These are phyloP conservation scores for Scutellaria minor DNA, from an alignment of 257 asterid species.

Conservation along the genomic window DNA sequence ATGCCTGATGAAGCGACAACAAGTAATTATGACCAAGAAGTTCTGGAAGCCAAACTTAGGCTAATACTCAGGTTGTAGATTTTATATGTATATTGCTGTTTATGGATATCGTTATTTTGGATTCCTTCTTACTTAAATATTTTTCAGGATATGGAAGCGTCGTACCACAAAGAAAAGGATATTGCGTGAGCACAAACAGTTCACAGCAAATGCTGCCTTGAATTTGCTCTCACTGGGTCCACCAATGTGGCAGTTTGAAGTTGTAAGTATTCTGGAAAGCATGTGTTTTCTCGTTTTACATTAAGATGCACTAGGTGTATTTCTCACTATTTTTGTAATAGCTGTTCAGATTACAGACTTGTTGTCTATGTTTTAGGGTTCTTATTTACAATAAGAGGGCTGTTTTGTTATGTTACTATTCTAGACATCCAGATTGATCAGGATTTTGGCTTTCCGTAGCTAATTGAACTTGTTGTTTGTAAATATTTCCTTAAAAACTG, in stretches of 20 bases:
- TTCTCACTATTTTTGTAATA: constrained; percentile 22
- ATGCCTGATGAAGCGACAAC: constrained; percentile 49
- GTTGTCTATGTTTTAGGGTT: not conserved
- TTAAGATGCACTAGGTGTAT: not conserved
- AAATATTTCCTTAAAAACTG: not conserved
- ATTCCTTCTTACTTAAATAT: constrained; percentile 32
- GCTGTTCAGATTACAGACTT: constrained; percentile 20
- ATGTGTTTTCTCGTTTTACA: constrained; percentile 6
- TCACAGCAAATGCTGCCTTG: constrained; percentile 77
- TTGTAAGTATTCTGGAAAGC: constrained; percentile 52
- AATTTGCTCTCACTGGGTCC: constrained; percentile 74
- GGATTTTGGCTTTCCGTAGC: constrained; percentile 22
- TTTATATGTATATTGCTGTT: constrained; percentile 22
- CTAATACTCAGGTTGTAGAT: constrained; percentile 72
- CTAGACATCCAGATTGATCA: constrained; percentile 23
- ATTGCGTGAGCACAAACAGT: constrained; percentile 68
- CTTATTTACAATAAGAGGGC: not conserved
- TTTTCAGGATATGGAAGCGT: constrained; percentile 87
- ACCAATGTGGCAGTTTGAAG: constrained; percentile 65
- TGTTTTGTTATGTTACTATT: not conserved
- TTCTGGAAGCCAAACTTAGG: constrained; percentile 80
- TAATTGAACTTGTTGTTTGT: not conserved
- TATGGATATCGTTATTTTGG: constrained; percentile 30
- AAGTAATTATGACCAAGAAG: constrained; percentile 63
- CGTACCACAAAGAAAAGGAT: constrained; percentile 66